Conservation (phyloP, 2,329 filamentous ascomycete species). For the Pseudophaeomoniella oleicola region DNA sequence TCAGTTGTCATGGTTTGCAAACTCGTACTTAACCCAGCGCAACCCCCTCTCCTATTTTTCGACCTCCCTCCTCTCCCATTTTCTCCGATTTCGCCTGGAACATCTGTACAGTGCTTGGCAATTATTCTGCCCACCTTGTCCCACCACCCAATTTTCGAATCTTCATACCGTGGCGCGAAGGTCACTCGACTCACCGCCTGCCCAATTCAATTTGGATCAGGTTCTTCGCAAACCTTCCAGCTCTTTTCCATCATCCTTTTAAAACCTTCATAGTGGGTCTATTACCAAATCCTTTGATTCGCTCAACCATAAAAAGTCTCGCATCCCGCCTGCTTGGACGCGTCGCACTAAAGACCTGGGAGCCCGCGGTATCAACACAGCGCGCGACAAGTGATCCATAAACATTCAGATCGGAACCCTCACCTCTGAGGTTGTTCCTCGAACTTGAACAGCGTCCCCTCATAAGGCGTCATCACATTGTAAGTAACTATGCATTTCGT, state of each 20-base stretch:
- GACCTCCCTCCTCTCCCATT: background rate
- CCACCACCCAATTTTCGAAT: background rate
- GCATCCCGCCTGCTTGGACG: constrained; percentile 1
- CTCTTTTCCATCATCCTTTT: too few relatives aligned
- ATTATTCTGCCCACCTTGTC: background rate
- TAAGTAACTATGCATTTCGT: too few relatives aligned
- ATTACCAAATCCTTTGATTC: background rate
- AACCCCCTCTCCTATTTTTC: constrained; percentile 1
- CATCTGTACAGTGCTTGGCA: background rate
- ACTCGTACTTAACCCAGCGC: background rate
- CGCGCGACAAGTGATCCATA: too few relatives aligned
- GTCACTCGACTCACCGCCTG: too few relatives aligned
- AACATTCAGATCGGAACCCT: too few relatives aligned
- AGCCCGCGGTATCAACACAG: background rate
- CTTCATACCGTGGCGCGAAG: too few relatives aligned
- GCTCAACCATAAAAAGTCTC: constrained; percentile 4
- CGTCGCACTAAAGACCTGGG: background rate
- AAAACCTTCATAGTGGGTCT: too few relatives aligned
- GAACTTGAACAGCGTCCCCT: too few relatives aligned
- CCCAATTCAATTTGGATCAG: too few relatives aligned
- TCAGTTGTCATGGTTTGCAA: background rate
- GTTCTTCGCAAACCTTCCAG: too few relatives aligned
- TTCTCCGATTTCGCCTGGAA: background rate
- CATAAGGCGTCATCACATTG: too few relatives aligned
- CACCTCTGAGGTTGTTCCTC: too few relatives aligned